A percentile compares a stretch with the other conserved stretches of the same genome.
Conservation (phyloP, 208 protist species). For the Tritrichomonas musculus region DNA sequence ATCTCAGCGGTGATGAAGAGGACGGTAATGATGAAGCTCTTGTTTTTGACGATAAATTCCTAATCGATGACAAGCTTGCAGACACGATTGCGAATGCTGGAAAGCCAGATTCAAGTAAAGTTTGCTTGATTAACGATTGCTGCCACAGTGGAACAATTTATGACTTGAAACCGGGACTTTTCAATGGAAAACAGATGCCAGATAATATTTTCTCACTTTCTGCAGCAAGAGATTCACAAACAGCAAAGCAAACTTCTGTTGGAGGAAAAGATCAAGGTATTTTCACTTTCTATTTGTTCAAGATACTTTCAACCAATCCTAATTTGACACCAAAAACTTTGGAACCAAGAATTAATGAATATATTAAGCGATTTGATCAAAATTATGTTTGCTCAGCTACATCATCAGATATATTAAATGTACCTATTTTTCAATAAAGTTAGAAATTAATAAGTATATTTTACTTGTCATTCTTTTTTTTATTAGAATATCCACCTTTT, state of each 20-base stretch:
- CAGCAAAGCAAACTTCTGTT: slow-evolving; percentile 1
- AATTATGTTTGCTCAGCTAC: no score
- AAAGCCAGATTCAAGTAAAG: no score
- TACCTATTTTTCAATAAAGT: no score
- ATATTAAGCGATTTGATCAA: no score
- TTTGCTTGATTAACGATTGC: neutral
- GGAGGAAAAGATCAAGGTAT: no score
- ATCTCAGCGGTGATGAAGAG: neutral
- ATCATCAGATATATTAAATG: no score
- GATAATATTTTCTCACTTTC: neutral
- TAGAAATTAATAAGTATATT: no score
- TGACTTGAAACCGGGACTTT: neutral
- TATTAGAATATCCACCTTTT: no score
- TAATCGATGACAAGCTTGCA: neutral
- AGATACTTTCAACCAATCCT: neutral
- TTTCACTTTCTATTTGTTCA: neutral
- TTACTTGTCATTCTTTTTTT: no score
- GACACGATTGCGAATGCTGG: neutral
- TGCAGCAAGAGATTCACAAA: neutral
- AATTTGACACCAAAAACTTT: neutral
- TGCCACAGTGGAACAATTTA: neutral
- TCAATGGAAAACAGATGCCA: neutral
- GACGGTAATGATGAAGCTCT: neutral
- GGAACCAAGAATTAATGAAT: no score
- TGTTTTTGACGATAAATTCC: neutral